A percentile compares a stretch with the other conserved stretches of the same genome.
Conservation (phyloP, 441 rosid species). For the Eruca vesicaria region DNA sequence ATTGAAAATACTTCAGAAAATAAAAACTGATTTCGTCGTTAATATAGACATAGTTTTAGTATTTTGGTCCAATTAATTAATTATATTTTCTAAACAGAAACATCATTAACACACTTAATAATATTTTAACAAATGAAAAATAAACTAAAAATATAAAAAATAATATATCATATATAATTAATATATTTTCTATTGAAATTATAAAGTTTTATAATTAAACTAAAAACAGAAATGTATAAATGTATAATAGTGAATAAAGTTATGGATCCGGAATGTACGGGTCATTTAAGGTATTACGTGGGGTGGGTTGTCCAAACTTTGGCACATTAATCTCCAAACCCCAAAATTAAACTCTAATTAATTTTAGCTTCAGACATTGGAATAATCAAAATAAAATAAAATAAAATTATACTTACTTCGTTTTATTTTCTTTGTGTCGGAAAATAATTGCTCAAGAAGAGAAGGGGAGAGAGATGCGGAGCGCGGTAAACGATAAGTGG, state of each 20-base stretch:
- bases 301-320: conserved; percentile 16
- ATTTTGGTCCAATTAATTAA: too few species aligned
- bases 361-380: conserved; percentile 19
- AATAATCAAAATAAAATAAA: background rate
- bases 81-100: too few species aligned
- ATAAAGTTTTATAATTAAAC: too few species aligned
- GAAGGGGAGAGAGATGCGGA: conserved; percentile 21
- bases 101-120: too few species aligned
- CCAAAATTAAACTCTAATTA: conserved; percentile 4
- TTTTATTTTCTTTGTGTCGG: conserved; percentile 3
- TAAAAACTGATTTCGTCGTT: background rate
- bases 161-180: too few species aligned
- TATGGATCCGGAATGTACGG: conserved; percentile 36
- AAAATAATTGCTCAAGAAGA: conserved; percentile 6
- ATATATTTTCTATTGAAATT: too few species aligned
- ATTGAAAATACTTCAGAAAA: background rate
- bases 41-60: too few species aligned
- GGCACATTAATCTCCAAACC: conserved; percentile 18
- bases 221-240: too few species aligned
- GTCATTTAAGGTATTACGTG: conserved; percentile 26
- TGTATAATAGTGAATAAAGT: conserved; percentile 6
- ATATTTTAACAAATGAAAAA: too few species aligned
- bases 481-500: conserved; percentile 24
- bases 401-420: background rate
- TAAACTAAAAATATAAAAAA: too few species aligned